Evolutionary conservation across 1,284 basidiomycete species (phyloP), one percentile per base, ranked within the genome.

Genomic region (Earliella scabrosa): DNA sequence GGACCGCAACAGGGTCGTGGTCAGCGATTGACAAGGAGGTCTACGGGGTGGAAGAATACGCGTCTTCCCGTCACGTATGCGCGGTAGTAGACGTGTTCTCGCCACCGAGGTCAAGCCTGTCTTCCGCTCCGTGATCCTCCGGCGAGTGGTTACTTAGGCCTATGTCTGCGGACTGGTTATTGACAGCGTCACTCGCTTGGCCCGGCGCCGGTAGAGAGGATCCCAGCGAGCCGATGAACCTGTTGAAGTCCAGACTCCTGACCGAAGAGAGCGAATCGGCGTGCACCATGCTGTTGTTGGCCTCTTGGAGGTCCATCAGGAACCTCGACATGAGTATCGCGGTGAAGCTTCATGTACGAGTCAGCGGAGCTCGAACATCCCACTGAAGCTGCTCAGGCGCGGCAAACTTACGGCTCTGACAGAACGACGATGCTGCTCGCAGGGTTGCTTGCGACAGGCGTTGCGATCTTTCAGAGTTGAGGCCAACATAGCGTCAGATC

Each of bases 291-390:
- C 20, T 24, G 20, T 23, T 45, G 44, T 32, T 52, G 18, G 35
- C 50, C 11, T 52, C 50, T 23, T 52, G 50, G 10, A 52, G 50
- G 35, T 52, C 50, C 23, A 52, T 45, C 23, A 52, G 50, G 35
- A 45, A 52, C 9, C 50, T 29, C 14, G 50, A 52, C n/a, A 52
- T 45, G n/a, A 52, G 44, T 13, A 52, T 45, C 5, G 50, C 50
- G 14, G 50, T 52, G 11, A 52, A 23, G 6, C 50, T 52, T 3
- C 6, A 20, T 2, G 16, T 26, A 24, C 4, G 39, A 26, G 10
- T 16, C 8, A 38, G 6, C 29, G 13, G 29, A 31, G 13, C 13
- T 31, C 29, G n/a, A n/a, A n/a, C n/a, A n/a, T n/a, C n/a, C n/a
- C n/a, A n/a, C 29, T 31, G 29, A 31, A 7, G 29, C 29, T 7